phyloP scores from a whole-genome alignment of 192 early-diverging fungal genomes.

The Lunasporangiospora selenospora region DNA sequence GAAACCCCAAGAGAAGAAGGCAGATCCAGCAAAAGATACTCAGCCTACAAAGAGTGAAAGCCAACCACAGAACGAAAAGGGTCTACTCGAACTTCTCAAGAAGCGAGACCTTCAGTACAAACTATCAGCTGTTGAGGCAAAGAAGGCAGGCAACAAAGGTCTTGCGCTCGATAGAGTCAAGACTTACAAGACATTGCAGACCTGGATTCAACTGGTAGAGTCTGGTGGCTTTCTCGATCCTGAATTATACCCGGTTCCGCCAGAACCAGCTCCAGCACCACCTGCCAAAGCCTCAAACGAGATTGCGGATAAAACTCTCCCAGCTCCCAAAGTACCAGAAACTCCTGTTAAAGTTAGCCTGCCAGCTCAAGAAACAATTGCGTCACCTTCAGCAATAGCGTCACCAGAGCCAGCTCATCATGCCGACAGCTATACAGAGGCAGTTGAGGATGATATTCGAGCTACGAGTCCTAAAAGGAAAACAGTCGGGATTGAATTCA shows the following conservation, averaged over 20 bases:
- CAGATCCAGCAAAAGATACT: background rate
- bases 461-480: background rate
- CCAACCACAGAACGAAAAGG: constrained; percentile 43
- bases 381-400: background rate
- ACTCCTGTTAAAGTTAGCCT: background rate
- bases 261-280: constrained; percentile 30
- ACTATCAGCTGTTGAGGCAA: constrained; percentile 52
- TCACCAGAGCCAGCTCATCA: background rate
- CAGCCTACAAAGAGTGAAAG: constrained; percentile 14
- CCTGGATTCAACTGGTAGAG: constrained; percentile 42
- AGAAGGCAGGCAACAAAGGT: constrained; percentile 50
- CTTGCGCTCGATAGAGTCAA: constrained; percentile 53
- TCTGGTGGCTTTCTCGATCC: constrained; percentile 19
- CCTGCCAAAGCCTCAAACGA: constrained; percentile 37
- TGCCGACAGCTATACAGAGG: constrained; percentile 13
- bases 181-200: constrained; percentile 52
- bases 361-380: background rate
- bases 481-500: constrained; percentile 19
- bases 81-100: constrained; percentile 26
- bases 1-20: background rate
- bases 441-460: constrained; percentile 20
- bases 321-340: background rate
- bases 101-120: constrained; percentile 59
- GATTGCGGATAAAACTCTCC: constrained; percentile 11
- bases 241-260: constrained; percentile 35